Base-by-base conservation (phyloP, 129 eudicot species). In the Chrysanthemum makinoi region DNA sequence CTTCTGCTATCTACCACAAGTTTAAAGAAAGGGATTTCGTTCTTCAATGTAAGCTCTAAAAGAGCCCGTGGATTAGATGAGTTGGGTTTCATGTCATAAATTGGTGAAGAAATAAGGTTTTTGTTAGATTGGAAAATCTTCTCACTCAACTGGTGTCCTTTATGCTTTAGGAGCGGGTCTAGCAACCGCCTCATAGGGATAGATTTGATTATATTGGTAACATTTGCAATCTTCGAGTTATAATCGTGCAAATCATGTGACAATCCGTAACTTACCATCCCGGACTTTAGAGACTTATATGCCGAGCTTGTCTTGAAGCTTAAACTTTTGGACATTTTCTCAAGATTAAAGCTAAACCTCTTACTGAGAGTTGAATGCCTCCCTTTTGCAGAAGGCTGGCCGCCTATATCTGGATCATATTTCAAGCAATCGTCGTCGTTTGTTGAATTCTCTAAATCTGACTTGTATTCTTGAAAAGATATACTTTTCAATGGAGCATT, bases 151-250 rank as follows among this genome's bases (percentile, higher is more conserved):
- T 64, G 68, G 18, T 33, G n/a, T 55, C 72, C 76, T 75, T 68
- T 88, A 67, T 62, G 67, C 81, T 84, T 89, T 43, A 89, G 70
- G 44, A 86, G 53, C 35, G 96, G 96, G 74, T 84, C 86, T 11
- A 89, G 85, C 48, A 89, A 78, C 65, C 89, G 79, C 77, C 87
- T 79, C 19, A 86, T 78, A 26, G 86, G 89, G 79, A 88, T 84
- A 43, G 87, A 76, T 72, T 81, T 82, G 20, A 82, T 57, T 80
- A 72, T 75, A 66, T 64, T 53, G 70, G 65, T 72, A 30, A 65
- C 47, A 73, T 71, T 67, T 57, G 47, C 75, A 33, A 68, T 82
- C 22, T 83, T 79, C 39, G 28, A 62, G 18, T 68, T 69, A 44
- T 18, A 10, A 56, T 67, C 57, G 39, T 52, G 83, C 55, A 67